phyloP scores from a whole-genome alignment of 371 early-diverging fungal species.

The Batrachochytrium dendrobatidis region DNA sequence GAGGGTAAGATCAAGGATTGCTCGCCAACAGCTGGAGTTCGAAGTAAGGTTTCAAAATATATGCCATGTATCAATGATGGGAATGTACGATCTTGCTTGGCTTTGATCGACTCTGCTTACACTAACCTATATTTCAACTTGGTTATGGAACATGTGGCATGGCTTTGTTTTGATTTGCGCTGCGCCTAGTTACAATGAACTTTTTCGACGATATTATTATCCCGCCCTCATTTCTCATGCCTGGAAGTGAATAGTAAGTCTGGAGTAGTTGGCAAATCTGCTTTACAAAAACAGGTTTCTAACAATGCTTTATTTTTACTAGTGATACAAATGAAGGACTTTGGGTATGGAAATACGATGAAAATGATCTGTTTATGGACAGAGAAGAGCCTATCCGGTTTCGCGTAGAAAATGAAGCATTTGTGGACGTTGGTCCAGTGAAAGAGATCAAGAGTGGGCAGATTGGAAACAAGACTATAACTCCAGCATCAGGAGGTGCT shows the following conservation, averaged over 20 bases:
- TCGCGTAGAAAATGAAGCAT: slow-evolving; percentile 64
- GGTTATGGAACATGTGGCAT: no score
- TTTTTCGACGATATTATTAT: slow-evolving; percentile 91
- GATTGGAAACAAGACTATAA: slow-evolving; percentile 46
- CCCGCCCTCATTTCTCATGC: slow-evolving; percentile 44
- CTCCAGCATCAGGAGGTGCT: slow-evolving; percentile 5
- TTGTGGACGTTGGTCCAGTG: slow-evolving; percentile 74
- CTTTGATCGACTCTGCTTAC: not conserved
- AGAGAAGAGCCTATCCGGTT: slow-evolving; percentile 71
- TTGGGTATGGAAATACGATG: slow-evolving; percentile 76
- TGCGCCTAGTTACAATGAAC: slow-evolving; percentile 77
- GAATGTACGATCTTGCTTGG: not conserved
- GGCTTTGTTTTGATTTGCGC: slow-evolving; percentile 11
- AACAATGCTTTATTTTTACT: no score
- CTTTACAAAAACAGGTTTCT: no score
- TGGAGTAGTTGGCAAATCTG: not conserved
- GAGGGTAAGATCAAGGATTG: slow-evolving; percentile 69
- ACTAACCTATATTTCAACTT: slow-evolving; percentile 1
- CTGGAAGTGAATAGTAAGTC: slow-evolving; percentile 54
- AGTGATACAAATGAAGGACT: slow-evolving; percentile 59
- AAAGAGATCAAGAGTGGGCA: slow-evolving; percentile 31
- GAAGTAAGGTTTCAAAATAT: not conserved
- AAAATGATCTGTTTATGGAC: slow-evolving; percentile 76
- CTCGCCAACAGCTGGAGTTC: slow-evolving; percentile 28
- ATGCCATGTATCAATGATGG: not conserved